A percentile compares a stretch with the other conserved stretches of the same genome.
Conservation (phyloP, 2,329 filamentous ascomycete genomes). For the Trichoderma cornu-damae region DNA sequence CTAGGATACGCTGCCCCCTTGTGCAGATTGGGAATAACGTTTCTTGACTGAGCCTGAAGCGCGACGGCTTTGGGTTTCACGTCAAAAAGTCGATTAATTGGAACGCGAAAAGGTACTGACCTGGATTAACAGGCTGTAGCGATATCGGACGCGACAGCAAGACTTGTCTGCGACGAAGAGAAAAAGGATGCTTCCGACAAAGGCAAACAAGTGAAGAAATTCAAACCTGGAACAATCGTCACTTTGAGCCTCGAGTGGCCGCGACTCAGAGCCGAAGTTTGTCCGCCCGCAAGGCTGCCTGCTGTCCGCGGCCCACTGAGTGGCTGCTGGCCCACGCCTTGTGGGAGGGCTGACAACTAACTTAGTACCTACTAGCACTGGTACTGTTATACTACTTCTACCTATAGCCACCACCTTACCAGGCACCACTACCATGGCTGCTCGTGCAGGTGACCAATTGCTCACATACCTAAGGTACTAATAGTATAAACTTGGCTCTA, state of each 20-base stretch:
- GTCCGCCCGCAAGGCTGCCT: conserved; percentile 13
- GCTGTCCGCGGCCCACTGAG: neutral
- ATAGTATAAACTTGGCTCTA: no score
- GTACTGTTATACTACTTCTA: no score
- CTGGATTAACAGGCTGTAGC: conserved; percentile 17
- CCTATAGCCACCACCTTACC: no score
- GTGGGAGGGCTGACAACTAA: no score
- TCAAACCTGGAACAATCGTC: conserved; percentile 11
- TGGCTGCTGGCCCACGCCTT: neutral
- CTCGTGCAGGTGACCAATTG: no score
- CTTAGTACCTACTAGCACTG: no score
- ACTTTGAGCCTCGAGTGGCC: conserved; percentile 13
- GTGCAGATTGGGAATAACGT: conserved; percentile 11
- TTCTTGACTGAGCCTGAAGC: conserved; percentile 5
- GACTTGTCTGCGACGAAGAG: conserved; percentile 9
- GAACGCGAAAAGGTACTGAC: neutral
- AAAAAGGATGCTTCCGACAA: neutral
- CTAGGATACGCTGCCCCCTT: conserved; percentile 11
- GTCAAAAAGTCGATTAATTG: neutral
- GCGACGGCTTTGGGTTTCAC: conserved; percentile 5
- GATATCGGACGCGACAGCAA: conserved; percentile 20
- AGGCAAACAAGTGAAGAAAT: neutral
- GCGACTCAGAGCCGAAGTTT: conserved; percentile 21
- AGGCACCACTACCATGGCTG: no score
- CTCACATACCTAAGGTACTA: no score